Base-by-base conservation (phyloP, 1,284 basidiomycete species). In the Trametes versicolor region DNA sequence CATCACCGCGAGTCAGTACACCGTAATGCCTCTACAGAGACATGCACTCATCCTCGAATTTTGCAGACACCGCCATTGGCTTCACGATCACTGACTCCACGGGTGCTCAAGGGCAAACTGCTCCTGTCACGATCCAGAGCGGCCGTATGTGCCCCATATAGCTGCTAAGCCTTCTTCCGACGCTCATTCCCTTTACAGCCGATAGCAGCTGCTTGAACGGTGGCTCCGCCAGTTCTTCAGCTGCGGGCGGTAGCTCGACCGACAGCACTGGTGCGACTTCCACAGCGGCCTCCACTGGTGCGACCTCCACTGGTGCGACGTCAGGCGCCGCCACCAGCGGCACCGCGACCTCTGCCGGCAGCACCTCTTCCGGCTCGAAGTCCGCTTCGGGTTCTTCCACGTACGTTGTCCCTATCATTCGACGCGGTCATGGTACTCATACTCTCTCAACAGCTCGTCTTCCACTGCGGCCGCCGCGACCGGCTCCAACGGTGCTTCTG, bases 1-100 rank as follows among this genome's bases (percentile, higher is more conserved):
- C 70, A 71, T 75, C 55, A 52, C 72, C 10, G 65, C 66, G 9
- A 69, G 74, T 71, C 29, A 9, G 71, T 68, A 27, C 25, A 17
- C 12, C 21, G 6, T 29, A 19, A 21, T 62, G 2, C 23, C 2
- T 15, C 2, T 58, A 21, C 21, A 10, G 13, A 37, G 6, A 43
- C 41, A n/a, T 54, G 6, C 45, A 37, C 25, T 62, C 23, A 43
- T 3, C 4, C 49, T 53, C 19, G 49, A 34, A 29, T 10, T 36
- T 7, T 2, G 36, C 27, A 87, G 88, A 78, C 21, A 83, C 81
- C 8, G 73, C 66, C 25, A 71, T 91, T 52, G 85, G 83, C 53
- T 74, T 92, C 29, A 80, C 75, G 7, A 59, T 92, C 62, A 81
- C 81, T 73, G 90, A 92, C 67, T 73, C 53, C 63, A 83, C 75